Conservation (phyloP, 108 stramenopile species). For the Schizochytrium sp. region DNA sequence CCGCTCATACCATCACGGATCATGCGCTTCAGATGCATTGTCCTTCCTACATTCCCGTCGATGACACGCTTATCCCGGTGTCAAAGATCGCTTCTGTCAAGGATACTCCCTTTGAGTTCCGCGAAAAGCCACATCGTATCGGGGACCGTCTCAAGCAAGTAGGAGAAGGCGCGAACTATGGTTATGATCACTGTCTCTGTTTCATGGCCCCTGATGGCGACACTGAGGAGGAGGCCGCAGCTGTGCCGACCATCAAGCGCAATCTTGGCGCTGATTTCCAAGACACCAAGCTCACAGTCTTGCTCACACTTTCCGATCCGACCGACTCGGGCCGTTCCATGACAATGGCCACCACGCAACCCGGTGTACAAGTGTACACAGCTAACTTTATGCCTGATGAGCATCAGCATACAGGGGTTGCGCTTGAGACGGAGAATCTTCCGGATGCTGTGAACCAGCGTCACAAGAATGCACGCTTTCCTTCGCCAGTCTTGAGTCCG, state of each 20-base stretch:
- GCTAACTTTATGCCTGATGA: constrained; percentile 57
- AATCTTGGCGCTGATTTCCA: constrained; percentile 1
- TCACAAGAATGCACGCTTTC: not conserved
- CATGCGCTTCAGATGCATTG: constrained; percentile 56
- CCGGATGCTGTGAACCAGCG: constrained; percentile 58
- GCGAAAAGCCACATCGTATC: not conserved
- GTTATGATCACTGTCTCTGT: constrained; percentile 13
- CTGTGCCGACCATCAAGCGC: constrained; percentile 33
- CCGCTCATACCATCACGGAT: constrained; percentile 46
- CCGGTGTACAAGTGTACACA: constrained; percentile 78
- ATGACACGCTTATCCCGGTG: constrained; percentile 58
- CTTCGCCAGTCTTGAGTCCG: not conserved
- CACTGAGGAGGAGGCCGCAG: not conserved
- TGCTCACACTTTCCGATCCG: not conserved
- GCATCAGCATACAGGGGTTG: constrained; percentile 56
- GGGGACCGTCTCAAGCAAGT: constrained; percentile 19
- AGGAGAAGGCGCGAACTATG: constrained; percentile 30
- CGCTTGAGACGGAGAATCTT: constrained; percentile 74
- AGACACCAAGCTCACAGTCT: not conserved
- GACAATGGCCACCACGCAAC: constrained; percentile 55
- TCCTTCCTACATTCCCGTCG: constrained; percentile 58
- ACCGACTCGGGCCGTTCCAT: constrained; percentile 28
- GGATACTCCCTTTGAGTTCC: constrained; percentile 14
- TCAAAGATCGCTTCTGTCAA: constrained; percentile 48
- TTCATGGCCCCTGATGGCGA: not conserved